phyloP scores from a whole-genome alignment of 208 protist species.

The Crithidia sp. region DNA sequence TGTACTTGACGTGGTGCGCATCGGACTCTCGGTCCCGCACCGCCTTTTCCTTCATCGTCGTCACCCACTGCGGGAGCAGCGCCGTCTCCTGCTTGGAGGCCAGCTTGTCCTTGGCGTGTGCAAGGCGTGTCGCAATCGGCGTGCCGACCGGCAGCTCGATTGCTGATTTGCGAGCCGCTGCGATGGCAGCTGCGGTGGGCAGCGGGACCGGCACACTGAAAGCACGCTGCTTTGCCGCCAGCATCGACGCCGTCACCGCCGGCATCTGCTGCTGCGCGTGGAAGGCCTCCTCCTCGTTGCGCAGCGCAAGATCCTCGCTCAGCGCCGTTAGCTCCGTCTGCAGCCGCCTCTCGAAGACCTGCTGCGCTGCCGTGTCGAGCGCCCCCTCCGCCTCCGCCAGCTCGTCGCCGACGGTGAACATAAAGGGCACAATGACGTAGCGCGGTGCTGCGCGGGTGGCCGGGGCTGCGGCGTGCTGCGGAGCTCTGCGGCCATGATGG shows the following conservation, averaged over 20 bases:
- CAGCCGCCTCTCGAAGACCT: constrained; percentile 69
- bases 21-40: constrained; percentile 34
- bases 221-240: constrained; percentile 34
- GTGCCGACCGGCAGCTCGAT: constrained; percentile 47
- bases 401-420: constrained; percentile 81
- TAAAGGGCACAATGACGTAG: constrained; percentile 72
- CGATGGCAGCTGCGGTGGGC: constrained; percentile 53
- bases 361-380: constrained; percentile 73
- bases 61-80: constrained; percentile 32
- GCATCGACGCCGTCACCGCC: constrained; percentile 40
- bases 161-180: constrained; percentile 40
- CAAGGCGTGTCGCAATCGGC: constrained; percentile 39
- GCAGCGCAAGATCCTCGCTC: constrained; percentile 72
- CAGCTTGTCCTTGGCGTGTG: constrained; percentile 52
- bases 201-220: constrained; percentile 65
- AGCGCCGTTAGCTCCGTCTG: constrained; percentile 44
- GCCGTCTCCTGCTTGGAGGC: constrained; percentile 32
- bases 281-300: constrained; percentile 86
- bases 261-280: constrained; percentile 80
- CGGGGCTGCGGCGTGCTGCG: constrained; percentile 9
- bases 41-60: constrained; percentile 26
- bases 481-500: neutral
- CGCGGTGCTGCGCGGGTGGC: constrained; percentile 2
- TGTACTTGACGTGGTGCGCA: constrained; percentile 34
- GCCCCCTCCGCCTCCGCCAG: constrained; percentile 78